These are phyloP conservation scores for Phlyctochytrium planicorne DNA, from an alignment of 192 early-diverging fungal genomes.

Conservation along the genomic window DNA sequence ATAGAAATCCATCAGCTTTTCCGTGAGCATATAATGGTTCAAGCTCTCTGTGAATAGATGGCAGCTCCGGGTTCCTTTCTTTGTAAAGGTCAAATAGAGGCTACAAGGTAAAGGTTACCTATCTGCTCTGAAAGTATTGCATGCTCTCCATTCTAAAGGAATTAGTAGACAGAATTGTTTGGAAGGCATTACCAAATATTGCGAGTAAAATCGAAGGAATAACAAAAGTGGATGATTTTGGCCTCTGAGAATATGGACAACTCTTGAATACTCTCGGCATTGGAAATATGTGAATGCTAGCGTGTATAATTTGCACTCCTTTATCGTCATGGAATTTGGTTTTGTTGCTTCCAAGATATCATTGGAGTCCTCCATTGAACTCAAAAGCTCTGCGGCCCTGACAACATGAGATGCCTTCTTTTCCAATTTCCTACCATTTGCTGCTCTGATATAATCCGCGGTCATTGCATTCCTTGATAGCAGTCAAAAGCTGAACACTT, in stretches of 20 bases:
- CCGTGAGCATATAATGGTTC: slow-evolving; percentile 11
- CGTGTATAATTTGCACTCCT: slow-evolving; percentile 19
- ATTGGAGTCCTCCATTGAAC: too few relatives aligned
- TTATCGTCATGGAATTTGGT: too few relatives aligned
- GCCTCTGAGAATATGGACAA: slow-evolving; percentile 20
- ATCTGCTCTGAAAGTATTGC: neutral
- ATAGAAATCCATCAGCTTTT: slow-evolving; percentile 65
- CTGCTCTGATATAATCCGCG: too few relatives aligned
- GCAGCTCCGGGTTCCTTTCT: neutral
- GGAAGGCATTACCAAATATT: slow-evolving; percentile 57
- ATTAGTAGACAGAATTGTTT: neutral
- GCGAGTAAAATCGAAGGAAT: slow-evolving; percentile 81
- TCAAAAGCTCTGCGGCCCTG: too few relatives aligned
- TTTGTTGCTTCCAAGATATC: too few relatives aligned
- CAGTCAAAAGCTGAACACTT: too few relatives aligned
- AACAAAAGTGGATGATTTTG: slow-evolving; percentile 42
- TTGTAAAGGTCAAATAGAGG: slow-evolving; percentile 6
- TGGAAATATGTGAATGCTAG: slow-evolving; percentile 40
- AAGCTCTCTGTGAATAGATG: neutral
- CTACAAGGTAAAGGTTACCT: slow-evolving; percentile 1
- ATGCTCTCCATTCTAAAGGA: neutral
- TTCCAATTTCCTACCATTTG: too few relatives aligned
- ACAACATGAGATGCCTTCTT: too few relatives aligned
- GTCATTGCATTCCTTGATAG: too few relatives aligned
- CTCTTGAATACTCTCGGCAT: slow-evolving; percentile 36